Conservation (phyloP, 192 early-diverging fungal genomes). For the Gonapodya sp. region DNA sequence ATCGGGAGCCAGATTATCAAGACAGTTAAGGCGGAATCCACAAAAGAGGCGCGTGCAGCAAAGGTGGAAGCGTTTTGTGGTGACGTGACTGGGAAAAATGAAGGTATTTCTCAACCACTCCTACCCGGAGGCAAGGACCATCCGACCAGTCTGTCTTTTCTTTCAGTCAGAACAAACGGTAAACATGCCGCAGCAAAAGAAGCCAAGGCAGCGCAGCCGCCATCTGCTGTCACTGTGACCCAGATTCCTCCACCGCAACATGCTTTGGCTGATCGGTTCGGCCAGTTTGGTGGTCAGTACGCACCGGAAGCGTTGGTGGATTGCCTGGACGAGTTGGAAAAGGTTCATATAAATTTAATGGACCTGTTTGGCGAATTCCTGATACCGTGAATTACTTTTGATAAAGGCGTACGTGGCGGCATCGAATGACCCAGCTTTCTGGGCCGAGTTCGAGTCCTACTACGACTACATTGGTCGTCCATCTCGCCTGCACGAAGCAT, state of each 20-base stretch:
- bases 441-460: slow-evolving; percentile 79
- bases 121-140: too few species aligned
- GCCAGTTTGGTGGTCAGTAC: slow-evolving; percentile 95
- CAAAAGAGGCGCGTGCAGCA: slow-evolving; percentile 25
- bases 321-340: slow-evolving; percentile 83
- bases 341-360: slow-evolving; percentile 15
- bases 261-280: slow-evolving; percentile 68
- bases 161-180: not conserved
- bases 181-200: not conserved
- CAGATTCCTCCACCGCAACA: slow-evolving; percentile 19
- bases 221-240: not conserved
- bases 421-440: slow-evolving; percentile 81
- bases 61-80: slow-evolving; percentile 40
- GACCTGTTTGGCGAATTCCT: not conserved
- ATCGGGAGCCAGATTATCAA: slow-evolving; percentile 89
- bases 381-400: not conserved
- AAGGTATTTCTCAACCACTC: not conserved
- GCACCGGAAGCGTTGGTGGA: slow-evolving; percentile 95
- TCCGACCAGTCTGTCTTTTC: not conserved
- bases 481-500: slow-evolving; percentile 78
- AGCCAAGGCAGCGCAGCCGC: not conserved
- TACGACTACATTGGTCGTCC: slow-evolving; percentile 90
- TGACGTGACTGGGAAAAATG: slow-evolving; percentile 36
- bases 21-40: slow-evolving; percentile 46
- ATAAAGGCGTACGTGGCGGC: slow-evolving; percentile 66